phyloP scores from a whole-genome alignment of 805 yeast species.

The Teunomyces stri region DNA sequence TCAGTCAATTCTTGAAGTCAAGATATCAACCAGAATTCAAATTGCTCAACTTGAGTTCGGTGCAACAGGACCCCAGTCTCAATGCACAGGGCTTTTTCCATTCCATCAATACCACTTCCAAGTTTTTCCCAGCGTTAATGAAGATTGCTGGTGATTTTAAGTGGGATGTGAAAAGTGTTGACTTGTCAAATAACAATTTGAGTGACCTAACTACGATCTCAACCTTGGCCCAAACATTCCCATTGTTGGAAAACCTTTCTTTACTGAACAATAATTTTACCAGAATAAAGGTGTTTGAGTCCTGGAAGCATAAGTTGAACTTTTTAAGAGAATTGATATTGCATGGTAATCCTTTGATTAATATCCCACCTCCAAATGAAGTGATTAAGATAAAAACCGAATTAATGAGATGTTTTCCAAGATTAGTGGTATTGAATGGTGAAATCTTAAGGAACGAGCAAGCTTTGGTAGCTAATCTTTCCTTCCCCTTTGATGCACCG shows the following conservation, averaged over 20 bases:
- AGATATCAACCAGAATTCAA: constrained; percentile 66
- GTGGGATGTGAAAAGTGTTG: constrained; percentile 67
- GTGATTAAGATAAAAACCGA: constrained; percentile 52
- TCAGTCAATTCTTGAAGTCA: constrained; percentile 57
- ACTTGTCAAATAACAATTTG: constrained; percentile 59
- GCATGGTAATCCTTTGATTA: constrained; percentile 71
- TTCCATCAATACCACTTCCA: constrained; percentile 60
- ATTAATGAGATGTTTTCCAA: constrained; percentile 73
- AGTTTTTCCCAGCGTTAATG: constrained; percentile 88
- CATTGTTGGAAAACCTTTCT: constrained; percentile 74
- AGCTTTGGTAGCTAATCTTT: constrained; percentile 49
- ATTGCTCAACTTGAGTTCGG: constrained; percentile 66
- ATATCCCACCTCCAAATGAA: constrained; percentile 22
- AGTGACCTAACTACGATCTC: constrained; percentile 58
- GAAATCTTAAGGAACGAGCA: constrained; percentile 71
- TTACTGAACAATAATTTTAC: constrained; percentile 71
- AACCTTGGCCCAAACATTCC: constrained; percentile 70
- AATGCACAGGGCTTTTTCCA: constrained; percentile 62
- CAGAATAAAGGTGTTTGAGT: constrained; percentile 58
- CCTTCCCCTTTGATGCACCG: constrained; percentile 53
- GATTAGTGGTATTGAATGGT: constrained; percentile 75
- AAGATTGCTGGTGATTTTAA: constrained; percentile 62
- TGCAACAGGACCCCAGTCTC: constrained; percentile 63
- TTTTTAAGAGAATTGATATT: constrained; percentile 74
- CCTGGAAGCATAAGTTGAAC: constrained; percentile 75